phyloP scores from a whole-genome alignment of 2,329 filamentous ascomycete species.

The Monilinia aucupariae region DNA sequence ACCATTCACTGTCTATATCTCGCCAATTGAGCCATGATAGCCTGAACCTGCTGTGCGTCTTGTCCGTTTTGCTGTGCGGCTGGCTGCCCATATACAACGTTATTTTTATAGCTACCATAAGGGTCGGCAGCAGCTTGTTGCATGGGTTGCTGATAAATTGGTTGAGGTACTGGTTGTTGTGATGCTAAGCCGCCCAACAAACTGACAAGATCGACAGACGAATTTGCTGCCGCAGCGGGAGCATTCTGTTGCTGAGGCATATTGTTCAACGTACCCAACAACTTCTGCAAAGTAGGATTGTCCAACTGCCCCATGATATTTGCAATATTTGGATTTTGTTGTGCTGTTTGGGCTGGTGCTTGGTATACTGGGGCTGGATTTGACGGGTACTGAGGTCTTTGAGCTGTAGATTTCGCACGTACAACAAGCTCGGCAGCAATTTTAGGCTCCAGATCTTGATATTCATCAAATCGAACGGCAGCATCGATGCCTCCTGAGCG shows the following conservation, averaged over 20 bases:
- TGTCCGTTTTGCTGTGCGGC: conserved; percentile 32
- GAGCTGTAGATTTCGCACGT: conserved; percentile 55
- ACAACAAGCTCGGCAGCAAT: conserved; percentile 77
- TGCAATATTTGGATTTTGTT: conserved; percentile 48
- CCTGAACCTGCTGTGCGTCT: conserved; percentile 54
- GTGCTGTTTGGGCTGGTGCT: conserved; percentile 36
- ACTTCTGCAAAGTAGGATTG: conserved; percentile 61
- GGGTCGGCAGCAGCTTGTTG: conserved; percentile 22
- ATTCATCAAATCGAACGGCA: conserved; percentile 78
- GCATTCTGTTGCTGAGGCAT: conserved; percentile 27
- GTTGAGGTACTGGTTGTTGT: conserved; percentile 26
- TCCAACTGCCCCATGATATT: conserved; percentile 64
- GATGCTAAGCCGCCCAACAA: conserved; percentile 32
- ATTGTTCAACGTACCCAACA: conserved; percentile 53
- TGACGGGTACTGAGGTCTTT: conserved; percentile 32
- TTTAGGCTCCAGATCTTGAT: conserved; percentile 71
- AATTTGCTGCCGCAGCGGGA: conserved; percentile 34
- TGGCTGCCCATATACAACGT: neutral
- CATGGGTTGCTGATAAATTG: conserved; percentile 24
- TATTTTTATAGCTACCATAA: conserved; percentile 5
- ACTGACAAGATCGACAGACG: conserved; percentile 33
- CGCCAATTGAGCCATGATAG: conserved; percentile 69
- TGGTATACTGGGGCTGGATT: conserved; percentile 32
- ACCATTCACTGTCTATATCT: conserved; percentile 51
- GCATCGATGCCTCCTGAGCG: conserved; percentile 64